phyloP scores from a whole-genome alignment of 192 early-diverging fungal species.

The Fimicolochytrium jonesii region DNA sequence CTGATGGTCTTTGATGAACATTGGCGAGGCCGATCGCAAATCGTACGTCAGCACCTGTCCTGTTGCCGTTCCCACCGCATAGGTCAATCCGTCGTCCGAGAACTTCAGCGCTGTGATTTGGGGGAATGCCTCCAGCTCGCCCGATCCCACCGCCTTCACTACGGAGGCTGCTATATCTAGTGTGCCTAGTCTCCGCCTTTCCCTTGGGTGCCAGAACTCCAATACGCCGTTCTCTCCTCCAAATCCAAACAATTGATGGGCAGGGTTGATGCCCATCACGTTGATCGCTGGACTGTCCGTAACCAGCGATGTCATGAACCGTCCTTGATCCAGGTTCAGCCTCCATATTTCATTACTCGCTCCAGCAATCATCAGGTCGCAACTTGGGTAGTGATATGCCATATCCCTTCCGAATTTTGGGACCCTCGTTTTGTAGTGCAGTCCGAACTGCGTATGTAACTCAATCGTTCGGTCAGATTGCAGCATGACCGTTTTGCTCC shows the following conservation, averaged over 20 bases:
- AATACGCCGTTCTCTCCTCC: constrained; percentile 82
- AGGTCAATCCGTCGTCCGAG: constrained; percentile 77
- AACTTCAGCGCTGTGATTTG: constrained; percentile 78
- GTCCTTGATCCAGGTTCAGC: constrained; percentile 88
- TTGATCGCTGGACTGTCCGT: constrained; percentile 62
- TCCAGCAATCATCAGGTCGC: constrained; percentile 82
- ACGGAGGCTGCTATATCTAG: constrained; percentile 57
- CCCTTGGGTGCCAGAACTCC: constrained; percentile 91
- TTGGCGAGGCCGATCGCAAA: constrained; percentile 77
- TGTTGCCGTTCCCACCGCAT: constrained; percentile 83
- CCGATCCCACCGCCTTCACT: constrained; percentile 27
- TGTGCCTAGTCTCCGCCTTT: constrained; percentile 57
- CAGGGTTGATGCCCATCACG: constrained; percentile 72
- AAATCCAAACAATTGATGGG: constrained; percentile 88
- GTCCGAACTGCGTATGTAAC: constrained; percentile 91
- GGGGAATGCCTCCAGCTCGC: constrained; percentile 37
- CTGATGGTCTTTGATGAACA: constrained; percentile 94
- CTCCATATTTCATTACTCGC: constrained; percentile 81
- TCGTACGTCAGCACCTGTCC: constrained; percentile 94
- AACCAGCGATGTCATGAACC: constrained; percentile 79
- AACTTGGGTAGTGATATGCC: constrained; percentile 85
- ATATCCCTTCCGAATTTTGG: constrained; percentile 92
- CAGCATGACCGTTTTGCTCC: constrained; percentile 92
- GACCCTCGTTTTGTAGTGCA: constrained; percentile 91
- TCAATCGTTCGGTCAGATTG: constrained; percentile 88